Percentiles rank a stretch among this genome's conserved stretches.
These are phyloP conservation scores for Yarrowia porcina DNA, from an alignment of 805 yeast species.

Conservation along the genomic window DNA sequence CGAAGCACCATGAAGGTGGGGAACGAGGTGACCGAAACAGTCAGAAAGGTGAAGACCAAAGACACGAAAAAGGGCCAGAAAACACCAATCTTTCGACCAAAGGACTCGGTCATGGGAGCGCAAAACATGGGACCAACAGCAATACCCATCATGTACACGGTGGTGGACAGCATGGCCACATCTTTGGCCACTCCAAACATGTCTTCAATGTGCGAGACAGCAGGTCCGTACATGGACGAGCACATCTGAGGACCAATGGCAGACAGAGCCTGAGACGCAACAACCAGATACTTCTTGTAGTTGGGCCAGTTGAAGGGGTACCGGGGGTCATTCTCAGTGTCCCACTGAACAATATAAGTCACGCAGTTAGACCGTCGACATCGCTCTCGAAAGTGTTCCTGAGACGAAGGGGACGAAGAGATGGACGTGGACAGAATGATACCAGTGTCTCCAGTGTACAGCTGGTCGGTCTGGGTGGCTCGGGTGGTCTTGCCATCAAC, in stretches of 20 bases:
- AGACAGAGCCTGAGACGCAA: conserved; percentile 21
- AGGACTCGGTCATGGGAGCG: conserved; percentile 27
- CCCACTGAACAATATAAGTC: conserved; percentile 4
- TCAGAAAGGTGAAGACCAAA: conserved; percentile 15
- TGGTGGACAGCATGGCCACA: conserved; percentile 23
- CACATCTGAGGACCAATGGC: conserved; percentile 19
- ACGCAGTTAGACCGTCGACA: conserved; percentile 20
- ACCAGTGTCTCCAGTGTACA: not conserved
- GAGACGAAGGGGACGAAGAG: not conserved
- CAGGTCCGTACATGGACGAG: conserved; percentile 10
- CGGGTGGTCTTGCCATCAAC: not conserved
- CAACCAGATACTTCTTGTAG: conserved; percentile 10
- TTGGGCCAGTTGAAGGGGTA: conserved; percentile 27
- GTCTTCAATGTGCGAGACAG: not conserved
- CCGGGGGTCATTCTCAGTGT: not conserved
- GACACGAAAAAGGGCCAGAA: conserved; percentile 34
- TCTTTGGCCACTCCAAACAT: not conserved
- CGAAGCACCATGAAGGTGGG: conserved; percentile 25
- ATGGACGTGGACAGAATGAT: not conserved
- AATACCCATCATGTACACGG: conserved; percentile 40
- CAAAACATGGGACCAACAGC: conserved; percentile 30
- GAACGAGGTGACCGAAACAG: conserved; percentile 12
- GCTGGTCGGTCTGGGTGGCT: not conserved
- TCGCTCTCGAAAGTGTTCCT: not conserved
- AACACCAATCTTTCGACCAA: conserved; percentile 31